A percentile compares a stretch with the other conserved stretches of the same genome.
These are phyloP conservation scores for Phytopythium aichiense DNA, from an alignment of 352 stramenopile genomes.

Conservation along the genomic window DNA sequence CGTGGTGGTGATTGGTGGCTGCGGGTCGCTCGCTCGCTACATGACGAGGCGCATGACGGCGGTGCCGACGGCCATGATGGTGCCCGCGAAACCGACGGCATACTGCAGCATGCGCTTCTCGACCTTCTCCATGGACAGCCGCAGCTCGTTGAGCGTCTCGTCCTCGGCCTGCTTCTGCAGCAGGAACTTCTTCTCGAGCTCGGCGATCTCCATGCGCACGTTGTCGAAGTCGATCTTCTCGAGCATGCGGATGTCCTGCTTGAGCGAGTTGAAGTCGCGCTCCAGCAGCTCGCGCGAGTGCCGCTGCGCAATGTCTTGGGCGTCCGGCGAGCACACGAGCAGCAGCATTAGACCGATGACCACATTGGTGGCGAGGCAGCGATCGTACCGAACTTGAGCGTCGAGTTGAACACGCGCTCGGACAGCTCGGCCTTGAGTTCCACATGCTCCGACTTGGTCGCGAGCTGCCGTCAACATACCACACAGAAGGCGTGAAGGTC, in stretches of 20 bases:
- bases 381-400: constrained; percentile 77
- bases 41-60: constrained; percentile 72
- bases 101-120: constrained; percentile 90
- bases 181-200: constrained; percentile 88
- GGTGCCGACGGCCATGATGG: constrained; percentile 82
- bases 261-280: constrained; percentile 87
- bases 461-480: constrained; percentile 34
- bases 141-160: constrained; percentile 82
- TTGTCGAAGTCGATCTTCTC: constrained; percentile 91
- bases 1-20: not conserved
- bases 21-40: constrained; percentile 16
- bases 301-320: constrained; percentile 80
- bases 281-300: constrained; percentile 86
- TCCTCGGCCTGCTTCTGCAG: constrained; percentile 87
- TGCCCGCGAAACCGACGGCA: constrained; percentile 81
- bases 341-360: not conserved
- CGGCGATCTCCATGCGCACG: constrained; percentile 82
- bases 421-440: constrained; percentile 84
- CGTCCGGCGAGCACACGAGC: not conserved
- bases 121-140: constrained; percentile 86
- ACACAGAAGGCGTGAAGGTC: not conserved
- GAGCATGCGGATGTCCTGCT: constrained; percentile 88
- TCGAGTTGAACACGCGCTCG: constrained; percentile 87
- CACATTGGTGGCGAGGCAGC: not conserved
- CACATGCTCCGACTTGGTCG: constrained; percentile 84